phyloP scores from a whole-genome alignment of 75 land plant species.

The Ceratopteris richardii region DNA sequence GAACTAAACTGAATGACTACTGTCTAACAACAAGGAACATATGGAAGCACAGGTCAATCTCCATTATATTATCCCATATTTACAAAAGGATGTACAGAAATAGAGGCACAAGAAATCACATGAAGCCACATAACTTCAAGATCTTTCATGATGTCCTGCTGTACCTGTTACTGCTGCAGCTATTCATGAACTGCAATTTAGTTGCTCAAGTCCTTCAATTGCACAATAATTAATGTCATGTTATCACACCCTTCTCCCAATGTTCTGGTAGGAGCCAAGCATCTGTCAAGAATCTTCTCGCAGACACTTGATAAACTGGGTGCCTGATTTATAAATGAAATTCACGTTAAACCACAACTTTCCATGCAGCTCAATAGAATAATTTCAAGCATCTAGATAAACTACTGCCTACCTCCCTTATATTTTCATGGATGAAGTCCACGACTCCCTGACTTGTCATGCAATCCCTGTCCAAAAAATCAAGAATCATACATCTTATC shows the following conservation, averaged over 20 bases:
- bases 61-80: no score
- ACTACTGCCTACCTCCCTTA: slow-evolving; percentile 4
- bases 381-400: no score
- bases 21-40: no score
- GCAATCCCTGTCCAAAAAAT: slow-evolving; percentile 54
- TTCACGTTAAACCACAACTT: not conserved
- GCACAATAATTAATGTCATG: slow-evolving; percentile 90
- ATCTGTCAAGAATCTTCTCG: slow-evolving; percentile 69
- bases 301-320: slow-evolving; percentile 56
- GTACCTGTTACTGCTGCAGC: no score
- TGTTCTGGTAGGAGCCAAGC: slow-evolving; percentile 75
- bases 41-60: no score
- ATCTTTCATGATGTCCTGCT: no score
- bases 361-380: not conserved
- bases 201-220: slow-evolving; percentile 35
- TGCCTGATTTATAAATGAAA: slow-evolving; percentile 40
- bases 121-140: no score
- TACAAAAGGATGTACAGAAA: no score
- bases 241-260: slow-evolving; percentile 89
- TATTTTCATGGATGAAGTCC: slow-evolving; percentile 65
- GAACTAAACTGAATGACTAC: no score
- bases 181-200: no score
- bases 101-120: no score
- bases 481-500: not conserved
- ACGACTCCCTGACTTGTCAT: slow-evolving; percentile 89